Evolutionary conservation across 192 early-diverging fungal species (phyloP), one percentile per base, ranked within the genome.

Genomic region (Lunasporangiospora selenospora): DNA sequence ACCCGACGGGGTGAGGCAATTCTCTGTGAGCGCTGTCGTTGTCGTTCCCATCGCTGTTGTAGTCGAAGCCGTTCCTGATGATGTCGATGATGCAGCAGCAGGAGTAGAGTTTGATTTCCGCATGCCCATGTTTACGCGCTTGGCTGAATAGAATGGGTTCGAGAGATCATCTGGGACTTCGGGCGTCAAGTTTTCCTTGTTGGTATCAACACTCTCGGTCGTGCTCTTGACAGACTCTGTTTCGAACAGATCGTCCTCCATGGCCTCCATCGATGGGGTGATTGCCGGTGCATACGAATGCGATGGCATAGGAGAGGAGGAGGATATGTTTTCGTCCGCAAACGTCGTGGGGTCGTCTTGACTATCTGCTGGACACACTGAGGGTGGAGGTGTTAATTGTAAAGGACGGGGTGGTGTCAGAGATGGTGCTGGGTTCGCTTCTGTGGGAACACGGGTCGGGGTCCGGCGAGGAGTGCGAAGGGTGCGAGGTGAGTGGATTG

Each of bases 181-280:
- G 27, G 67, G 67, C 3, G 67, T 71, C 6, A 47, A 45, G 9
- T 71, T 71, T 36, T 71, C 67, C 40, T 71, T 71, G 23, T 71
- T 59, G 8, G 24, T 13, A 24, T 61, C 66, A 24, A 33, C 36
- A 16, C 16, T 40, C 32, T 16, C 9, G n/a, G n/a, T 19, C 4
- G 47, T 51, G 19, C 66, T 70, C 6, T 49, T 37, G 8, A 53
- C 52, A 6, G 67, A 71, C 31, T 47, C 59, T 11, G 46, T 71
- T 27, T 70, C 66, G 18, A 43, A n/a, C 5, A 24, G n/a, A 24
- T 71, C 66, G 18, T 70, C 66, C 3, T 70, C 67, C 34, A 38
- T 23, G 2, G 34, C 10, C 33, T 10, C 16, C 1, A 34, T 19
- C 19, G 30, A 29, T 47, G 45, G 23, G 26, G 45, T 29, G 26